These are phyloP conservation scores for Fusarium dlaminii DNA, from an alignment of 2,329 filamentous ascomycete species.

Conservation along the genomic window DNA sequence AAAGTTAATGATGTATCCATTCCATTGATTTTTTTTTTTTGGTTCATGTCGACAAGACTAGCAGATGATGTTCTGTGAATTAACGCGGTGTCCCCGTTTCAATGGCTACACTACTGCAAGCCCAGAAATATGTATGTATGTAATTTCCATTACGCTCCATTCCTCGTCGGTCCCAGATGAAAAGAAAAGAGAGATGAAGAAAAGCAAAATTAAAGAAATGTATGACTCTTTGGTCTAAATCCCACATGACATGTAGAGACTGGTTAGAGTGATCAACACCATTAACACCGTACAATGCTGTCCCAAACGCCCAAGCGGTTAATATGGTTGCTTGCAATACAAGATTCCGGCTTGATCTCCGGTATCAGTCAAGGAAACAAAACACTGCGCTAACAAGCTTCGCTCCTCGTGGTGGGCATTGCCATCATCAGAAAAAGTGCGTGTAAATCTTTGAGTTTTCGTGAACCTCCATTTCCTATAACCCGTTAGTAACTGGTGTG, in stretches of 20 bases:
- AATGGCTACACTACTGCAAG: slow-evolving; percentile 26
- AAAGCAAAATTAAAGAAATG: slow-evolving; percentile 50
- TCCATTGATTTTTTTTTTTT: slow-evolving; percentile 21
- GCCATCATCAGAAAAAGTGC: slow-evolving; percentile 90
- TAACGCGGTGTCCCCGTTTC: slow-evolving; percentile 29
- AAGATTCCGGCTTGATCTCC: slow-evolving; percentile 50
- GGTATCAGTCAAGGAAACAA: slow-evolving; percentile 41
- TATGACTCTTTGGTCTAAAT: slow-evolving; percentile 50
- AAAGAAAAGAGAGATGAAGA: slow-evolving; percentile 41
- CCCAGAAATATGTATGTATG: slow-evolving; percentile 26
- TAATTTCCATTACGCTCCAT: slow-evolving; percentile 24
- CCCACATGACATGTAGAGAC: slow-evolving; percentile 49
- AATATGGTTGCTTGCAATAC: slow-evolving; percentile 62
- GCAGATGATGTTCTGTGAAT: slow-evolving; percentile 29
- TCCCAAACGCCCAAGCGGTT: slow-evolving; percentile 62
- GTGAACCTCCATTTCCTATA: slow-evolving; percentile 98
- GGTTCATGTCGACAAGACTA: slow-evolving; percentile 22
- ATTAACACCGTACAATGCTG: slow-evolving; percentile 67
- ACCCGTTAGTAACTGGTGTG: slow-evolving; percentile 49
- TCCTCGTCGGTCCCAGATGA: slow-evolving; percentile 23
- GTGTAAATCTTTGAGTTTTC: slow-evolving; percentile 99
- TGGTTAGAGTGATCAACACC: slow-evolving; percentile 58
- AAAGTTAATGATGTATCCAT: slow-evolving; percentile 20
- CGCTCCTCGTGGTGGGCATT: slow-evolving; percentile 37
- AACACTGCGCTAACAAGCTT: slow-evolving; percentile 39